Base-by-base conservation (phyloP, 208 protist genomes). In the Hexamita inflata region DNA sequence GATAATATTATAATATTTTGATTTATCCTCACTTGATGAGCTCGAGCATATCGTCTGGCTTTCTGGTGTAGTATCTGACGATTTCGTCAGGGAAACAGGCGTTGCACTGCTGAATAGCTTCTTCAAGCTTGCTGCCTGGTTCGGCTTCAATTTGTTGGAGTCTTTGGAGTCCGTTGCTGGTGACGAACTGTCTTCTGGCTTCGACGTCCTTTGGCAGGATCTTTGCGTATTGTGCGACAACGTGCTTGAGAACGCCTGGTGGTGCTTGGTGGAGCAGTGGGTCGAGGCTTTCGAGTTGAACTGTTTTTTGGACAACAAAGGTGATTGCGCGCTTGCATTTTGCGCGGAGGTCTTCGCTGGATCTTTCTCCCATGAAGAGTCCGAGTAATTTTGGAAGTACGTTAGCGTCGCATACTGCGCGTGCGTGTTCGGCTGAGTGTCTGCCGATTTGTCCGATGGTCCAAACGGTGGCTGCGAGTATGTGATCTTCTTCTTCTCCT, bases 191-290 rank as follows among this genome's bases (percentile, higher is more conserved):
- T 58, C 91, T 87, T 76, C 95, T 91, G 34, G 92, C 92, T 26
- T 89, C 88, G 53, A 94, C 92, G 80, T 97, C 92, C 39, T 92
- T 90, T 28, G 94, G 94, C 29, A 98, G 87, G 53, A 98, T 86
- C 86, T 97, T 97, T 42, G 93, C 92, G 82, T 94, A 97, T 84
- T 97, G 94, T 35, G 87, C 89, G 32, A 95, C 90, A 28, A 96
- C 87, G 80, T 96, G 94, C 83, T 94, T 94, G 59, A 97, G 86
- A 35, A 98, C 88, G 77, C 1, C 0, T 1, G 75, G 83, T 35
- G 92, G 92, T 0, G 92, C 90, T 49, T 94, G 87, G 77, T 90
- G 83, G 49, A 98, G 86, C 61, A 98, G 86, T 19, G 92, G 91
- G 84, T 97, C 92, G 49, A 98, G 82, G 0, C 93, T 92, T 13